Evolutionary conservation across 805 yeast genomes (phyloP).

Genomic region (Yamadazyma endophytica): DNA sequence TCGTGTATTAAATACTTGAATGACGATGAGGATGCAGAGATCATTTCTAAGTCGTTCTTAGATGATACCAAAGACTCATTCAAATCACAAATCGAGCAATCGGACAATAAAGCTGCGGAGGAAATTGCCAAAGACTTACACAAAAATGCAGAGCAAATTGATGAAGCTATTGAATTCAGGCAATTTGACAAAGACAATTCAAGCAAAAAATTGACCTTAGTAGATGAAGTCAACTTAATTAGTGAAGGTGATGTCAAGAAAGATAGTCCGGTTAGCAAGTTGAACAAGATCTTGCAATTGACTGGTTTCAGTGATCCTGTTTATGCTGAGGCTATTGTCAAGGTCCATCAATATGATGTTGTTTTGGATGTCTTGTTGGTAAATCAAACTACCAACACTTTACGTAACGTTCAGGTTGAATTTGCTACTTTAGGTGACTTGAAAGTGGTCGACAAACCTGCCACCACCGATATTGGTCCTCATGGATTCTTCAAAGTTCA

Average conservation of each 20-base stretch:
- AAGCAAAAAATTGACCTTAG: conserved; percentile 19
- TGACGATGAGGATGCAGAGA: conserved; percentile 52
- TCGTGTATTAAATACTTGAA: conserved; percentile 79
- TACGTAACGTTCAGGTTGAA: conserved; percentile 88
- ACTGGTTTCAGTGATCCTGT: conserved; percentile 99
- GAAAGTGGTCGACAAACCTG: conserved; percentile 88
- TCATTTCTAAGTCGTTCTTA: conserved; percentile 68
- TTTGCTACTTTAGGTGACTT: conserved; percentile 95
- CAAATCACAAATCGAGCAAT: conserved; percentile 59
- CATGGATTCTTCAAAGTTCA: conserved; percentile 92
- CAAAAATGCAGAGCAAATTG: conserved; percentile 69
- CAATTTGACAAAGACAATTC: conserved; percentile 53
- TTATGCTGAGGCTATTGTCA: conserved; percentile 94
- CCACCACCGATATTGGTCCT: conserved; percentile 90
- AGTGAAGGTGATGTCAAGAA: conserved; percentile 43
- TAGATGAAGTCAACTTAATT: conserved; percentile 59
- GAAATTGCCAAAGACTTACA: conserved; percentile 54
- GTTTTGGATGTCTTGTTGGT: conserved; percentile 90
- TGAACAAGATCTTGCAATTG: conserved; percentile 83
- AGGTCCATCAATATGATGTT: conserved; percentile 95
- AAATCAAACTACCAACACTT: conserved; percentile 87
- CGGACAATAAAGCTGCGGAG: conserved; percentile 55
- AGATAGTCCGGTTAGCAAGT: conserved; percentile 68
- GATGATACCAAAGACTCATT: conserved; percentile 87
- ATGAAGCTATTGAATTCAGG: conserved; percentile 73